Percentiles rank a stretch among this genome's conserved stretches.
Conservation (phyloP, 768 basidiomycete species). For the Gymnopilus dilepis region DNA sequence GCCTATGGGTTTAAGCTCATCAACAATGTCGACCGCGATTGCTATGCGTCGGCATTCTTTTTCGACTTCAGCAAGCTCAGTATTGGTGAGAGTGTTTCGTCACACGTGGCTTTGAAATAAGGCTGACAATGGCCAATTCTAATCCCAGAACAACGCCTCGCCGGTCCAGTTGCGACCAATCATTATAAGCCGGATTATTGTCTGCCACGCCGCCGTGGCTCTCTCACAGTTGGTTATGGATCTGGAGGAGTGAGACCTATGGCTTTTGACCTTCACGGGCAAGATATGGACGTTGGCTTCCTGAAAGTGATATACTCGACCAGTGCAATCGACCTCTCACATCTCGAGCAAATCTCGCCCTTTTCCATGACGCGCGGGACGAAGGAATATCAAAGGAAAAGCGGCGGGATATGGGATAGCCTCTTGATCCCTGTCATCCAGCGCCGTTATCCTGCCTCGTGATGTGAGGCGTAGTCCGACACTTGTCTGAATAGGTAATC, state of each 20-base stretch:
- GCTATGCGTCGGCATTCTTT: conserved; percentile 18
- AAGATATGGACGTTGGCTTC: not conserved
- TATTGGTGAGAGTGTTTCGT: conserved; percentile 14
- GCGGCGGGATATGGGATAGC: not conserved
- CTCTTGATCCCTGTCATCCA: not conserved
- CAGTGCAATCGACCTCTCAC: not conserved
- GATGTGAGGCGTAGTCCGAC: too few species aligned
- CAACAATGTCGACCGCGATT: conserved; percentile 2
- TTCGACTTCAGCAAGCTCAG: conserved; percentile 19
- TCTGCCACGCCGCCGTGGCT: not conserved
- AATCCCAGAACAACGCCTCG: not conserved
- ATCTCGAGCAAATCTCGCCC: not conserved
- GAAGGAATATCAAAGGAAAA: not conserved
- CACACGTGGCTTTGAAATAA: not conserved
- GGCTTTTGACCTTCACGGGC: not conserved
- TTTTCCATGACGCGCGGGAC: not conserved
- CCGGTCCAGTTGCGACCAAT: not conserved
- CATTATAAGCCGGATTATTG: not conserved
- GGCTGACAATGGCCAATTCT: too few species aligned
- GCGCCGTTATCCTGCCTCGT: not conserved
- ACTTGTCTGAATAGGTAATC: too few species aligned
- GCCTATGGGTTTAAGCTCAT: conserved; percentile 15
- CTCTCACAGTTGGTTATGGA: not conserved
- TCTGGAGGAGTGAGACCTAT: not conserved
- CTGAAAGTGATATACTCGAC: not conserved